These are phyloP conservation scores for Phytophthora quininea DNA, from an alignment of 352 stramenopile species.

Conservation along the genomic window DNA sequence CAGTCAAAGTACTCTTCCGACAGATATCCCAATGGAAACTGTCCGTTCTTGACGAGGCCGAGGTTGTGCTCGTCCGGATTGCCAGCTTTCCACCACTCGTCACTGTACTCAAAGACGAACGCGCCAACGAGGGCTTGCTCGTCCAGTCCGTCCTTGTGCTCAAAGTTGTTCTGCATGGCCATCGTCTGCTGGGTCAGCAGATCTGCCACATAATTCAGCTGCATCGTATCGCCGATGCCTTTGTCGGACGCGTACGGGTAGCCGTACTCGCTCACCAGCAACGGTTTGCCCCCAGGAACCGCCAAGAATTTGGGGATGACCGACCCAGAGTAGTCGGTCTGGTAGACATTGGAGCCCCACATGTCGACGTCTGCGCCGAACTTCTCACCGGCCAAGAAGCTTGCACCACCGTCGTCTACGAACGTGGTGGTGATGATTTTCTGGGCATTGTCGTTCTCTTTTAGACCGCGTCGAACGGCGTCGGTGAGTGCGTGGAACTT, in stretches of 20 bases:
- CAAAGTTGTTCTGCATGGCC: conserved; percentile 65
- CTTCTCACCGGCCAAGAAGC: conserved; percentile 49
- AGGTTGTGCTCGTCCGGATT: conserved; percentile 59
- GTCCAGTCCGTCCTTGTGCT: conserved; percentile 43
- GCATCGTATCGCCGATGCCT: conserved; percentile 38
- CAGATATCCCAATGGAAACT: conserved; percentile 68
- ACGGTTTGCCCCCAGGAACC: conserved; percentile 47
- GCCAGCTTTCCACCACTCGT: conserved; percentile 80
- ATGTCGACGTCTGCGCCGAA: conserved; percentile 65
- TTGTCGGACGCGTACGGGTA: conserved; percentile 62
- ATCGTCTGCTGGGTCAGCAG: conserved; percentile 51
- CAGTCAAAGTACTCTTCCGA: conserved; percentile 69
- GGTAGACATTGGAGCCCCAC: conserved; percentile 78
- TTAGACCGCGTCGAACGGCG: conserved; percentile 57
- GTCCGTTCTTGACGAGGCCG: conserved; percentile 45
- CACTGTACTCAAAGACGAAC: conserved; percentile 80
- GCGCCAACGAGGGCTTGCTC: conserved; percentile 67
- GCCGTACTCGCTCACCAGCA: conserved; percentile 71
- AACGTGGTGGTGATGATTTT: conserved; percentile 87
- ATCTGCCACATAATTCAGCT: conserved; percentile 53
- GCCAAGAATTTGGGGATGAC: conserved; percentile 61
- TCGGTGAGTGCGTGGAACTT: conserved; percentile 61
- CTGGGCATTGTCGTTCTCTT: conserved; percentile 45
- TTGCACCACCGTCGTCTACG: conserved; percentile 62
- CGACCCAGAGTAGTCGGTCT: conserved; percentile 59